These are phyloP conservation scores for Glycine soja DNA, from an alignment of 306 rosid genomes.

Conservation along the genomic window DNA sequence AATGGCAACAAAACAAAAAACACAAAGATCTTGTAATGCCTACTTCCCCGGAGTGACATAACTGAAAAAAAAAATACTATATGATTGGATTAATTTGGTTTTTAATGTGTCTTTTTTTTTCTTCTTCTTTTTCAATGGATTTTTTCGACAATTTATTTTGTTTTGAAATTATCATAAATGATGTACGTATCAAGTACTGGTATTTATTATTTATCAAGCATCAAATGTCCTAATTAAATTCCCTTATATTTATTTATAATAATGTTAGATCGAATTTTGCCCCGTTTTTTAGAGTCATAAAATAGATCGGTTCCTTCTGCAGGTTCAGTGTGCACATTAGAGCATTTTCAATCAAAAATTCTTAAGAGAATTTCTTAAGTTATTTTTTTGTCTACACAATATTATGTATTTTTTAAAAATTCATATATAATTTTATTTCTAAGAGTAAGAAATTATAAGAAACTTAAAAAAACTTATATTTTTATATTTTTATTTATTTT, in stretches of 20 bases:
- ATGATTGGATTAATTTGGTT: not conserved
- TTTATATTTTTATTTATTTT: no score
- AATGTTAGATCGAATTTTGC: not conserved
- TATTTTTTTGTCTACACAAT: no score
- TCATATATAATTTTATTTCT: no score
- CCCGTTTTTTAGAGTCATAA: not conserved
- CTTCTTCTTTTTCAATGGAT: not conserved
- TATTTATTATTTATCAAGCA: not conserved
- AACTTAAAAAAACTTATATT: no score
- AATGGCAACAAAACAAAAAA: slow-evolving; percentile 40
- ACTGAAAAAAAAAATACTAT: not conserved
- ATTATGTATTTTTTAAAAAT: no score
- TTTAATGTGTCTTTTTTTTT: slow-evolving; percentile 2
- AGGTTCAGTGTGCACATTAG: no score
- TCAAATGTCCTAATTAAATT: not conserved
- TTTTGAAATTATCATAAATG: not conserved
- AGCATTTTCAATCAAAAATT: no score
- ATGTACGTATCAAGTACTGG: not conserved
- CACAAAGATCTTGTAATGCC: slow-evolving; percentile 17
- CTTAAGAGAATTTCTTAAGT: no score
- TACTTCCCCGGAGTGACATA: not conserved
- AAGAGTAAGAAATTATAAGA: no score
- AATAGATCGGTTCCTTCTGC: not conserved
- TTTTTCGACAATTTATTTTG: not conserved
- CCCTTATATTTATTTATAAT: not conserved